Evolutionary conservation across 371 early-diverging fungal species (phyloP), one percentile per base, ranked within the genome.

Genomic region (Dichotomocladium elegans): DNA sequence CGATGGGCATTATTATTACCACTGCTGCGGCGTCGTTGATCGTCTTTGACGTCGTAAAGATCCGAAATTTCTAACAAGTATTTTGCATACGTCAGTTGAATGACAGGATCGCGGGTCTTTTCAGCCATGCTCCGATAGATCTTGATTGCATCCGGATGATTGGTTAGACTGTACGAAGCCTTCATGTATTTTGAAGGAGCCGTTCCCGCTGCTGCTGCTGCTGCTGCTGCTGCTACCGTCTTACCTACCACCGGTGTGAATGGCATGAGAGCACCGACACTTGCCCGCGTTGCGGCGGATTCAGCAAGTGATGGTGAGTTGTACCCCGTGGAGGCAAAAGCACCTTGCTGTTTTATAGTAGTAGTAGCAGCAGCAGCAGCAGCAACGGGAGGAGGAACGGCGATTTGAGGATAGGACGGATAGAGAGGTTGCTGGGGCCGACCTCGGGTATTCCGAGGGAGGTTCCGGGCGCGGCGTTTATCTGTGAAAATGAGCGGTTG

Each of bases 41-140:
- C 46, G 1, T 22, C n/a, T 19, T 22, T 27, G 12, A 31, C 52
- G 43, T 65, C 64, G 24, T 69, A 73, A 0, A 73, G 44, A 3
- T 46, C 51, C 3, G 74, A 64, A 35, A 83, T 75, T 53, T 87
- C 83, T 10, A 91, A 64, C 15, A 91, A 64, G 48, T 87, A 89
- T 53, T 88, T 88, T 21, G 92, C 94, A 72, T 92, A 94, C 28
- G 86, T 86, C 3, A 94, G 72, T 69, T 91, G 93, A 12, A 88
- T 81, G 0, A 57, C 74, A 1, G 89, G 91, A 61, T 94, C 94
- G 22, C 80, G 77, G 44, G 83, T 86, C 40, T 80, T 81, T 53
- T 83, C 81, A 0, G 91, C 92, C 52, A 86, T 83, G 21, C 79
- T 80, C n/a, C 89, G 75, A 51, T 89, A 89, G 41, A 79, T 66